Evolutionary conservation across 805 yeast species (phyloP), one percentile per base, ranked within the genome.

Genomic region (Zygoascus flipseniorum): DNA sequence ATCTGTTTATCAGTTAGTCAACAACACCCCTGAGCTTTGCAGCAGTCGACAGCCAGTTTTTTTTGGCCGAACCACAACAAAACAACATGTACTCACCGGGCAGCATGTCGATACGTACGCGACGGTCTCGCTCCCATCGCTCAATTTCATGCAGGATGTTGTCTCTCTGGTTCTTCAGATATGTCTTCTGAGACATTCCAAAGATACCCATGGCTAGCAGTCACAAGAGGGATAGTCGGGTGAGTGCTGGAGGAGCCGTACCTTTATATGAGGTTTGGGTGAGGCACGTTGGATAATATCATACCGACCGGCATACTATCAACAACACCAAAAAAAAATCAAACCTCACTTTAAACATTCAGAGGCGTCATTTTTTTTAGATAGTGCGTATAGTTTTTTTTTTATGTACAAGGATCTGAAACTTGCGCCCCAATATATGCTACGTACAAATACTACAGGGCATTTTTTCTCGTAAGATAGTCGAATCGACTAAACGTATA

Each of bases 401-500:
- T 14, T 14, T 37, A 3, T 37, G 5, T 37, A 16, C n/a, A 16
- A 37, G 18, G 42, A 5, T 16, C 18, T 14, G 39, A 37, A 37
- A 37, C 18, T 37, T 8, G 42, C 42, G 18, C 42, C 28, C 28
- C 6, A 23, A 23, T 23, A 35, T n/a, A 35, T 35, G 8, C 39
- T 53, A 31, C n/a, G 28, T 31, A 39, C 31, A 23, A 16, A 16
- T 26, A 28, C 52, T 58, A 69, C n/a, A 69, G 58, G 2, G 69
- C 72, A 48, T 69, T 68, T 60, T 70, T 66, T 47, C 62, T 59
- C 2, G 97, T 90, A 56, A 90, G 75, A 66, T 90, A 89, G 69
- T 90, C 98, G 67, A 93, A 93, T 64, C 98, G 78, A 43, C 96
- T 87, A 68, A 87, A 93, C 0, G 99, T 93, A 73, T 93, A 93